These are phyloP conservation scores for Apiospora malaysiana DNA, from an alignment of 2,329 filamentous ascomycete species.

Conservation along the genomic window DNA sequence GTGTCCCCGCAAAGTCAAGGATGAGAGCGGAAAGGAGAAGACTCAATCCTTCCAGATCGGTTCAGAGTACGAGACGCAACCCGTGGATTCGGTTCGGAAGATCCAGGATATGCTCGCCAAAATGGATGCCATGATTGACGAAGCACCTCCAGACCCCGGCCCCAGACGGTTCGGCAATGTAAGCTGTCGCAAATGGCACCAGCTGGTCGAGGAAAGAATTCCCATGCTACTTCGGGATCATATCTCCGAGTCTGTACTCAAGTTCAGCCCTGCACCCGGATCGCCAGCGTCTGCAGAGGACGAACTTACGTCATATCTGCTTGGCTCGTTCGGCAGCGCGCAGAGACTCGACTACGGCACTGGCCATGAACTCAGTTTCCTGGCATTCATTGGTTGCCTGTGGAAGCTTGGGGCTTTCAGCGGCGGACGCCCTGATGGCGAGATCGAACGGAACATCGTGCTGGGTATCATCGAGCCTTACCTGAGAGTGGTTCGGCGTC, in stretches of 20 bases:
- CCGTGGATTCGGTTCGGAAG: constrained; percentile 61
- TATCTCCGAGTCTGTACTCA: constrained; percentile 51
- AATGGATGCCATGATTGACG: constrained; percentile 71
- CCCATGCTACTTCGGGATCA: constrained; percentile 61
- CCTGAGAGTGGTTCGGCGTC: constrained; percentile 72
- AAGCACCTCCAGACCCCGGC: constrained; percentile 83
- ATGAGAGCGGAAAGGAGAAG: constrained; percentile 44
- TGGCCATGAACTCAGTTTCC: constrained; percentile 92
- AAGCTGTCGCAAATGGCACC: constrained; percentile 86
- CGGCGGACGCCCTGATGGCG: constrained; percentile 54
- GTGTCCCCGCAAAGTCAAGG: constrained; percentile 67
- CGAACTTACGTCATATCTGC: constrained; percentile 79
- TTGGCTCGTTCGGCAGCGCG: constrained; percentile 86
- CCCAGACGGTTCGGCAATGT: constrained; percentile 91
- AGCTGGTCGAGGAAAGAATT: constrained; percentile 67
- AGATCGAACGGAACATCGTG: constrained; percentile 80
- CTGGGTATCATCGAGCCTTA: constrained; percentile 83
- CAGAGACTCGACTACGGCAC: constrained; percentile 95
- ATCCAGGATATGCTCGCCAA: constrained; percentile 71
- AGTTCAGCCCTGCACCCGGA: constrained; percentile 29
- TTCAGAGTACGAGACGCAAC: constrained; percentile 49
- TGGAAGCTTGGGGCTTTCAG: constrained; percentile 89
- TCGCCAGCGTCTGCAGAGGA: constrained; percentile 53
- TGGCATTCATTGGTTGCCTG: constrained; percentile 86
- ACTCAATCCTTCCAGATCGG: constrained; percentile 56